Conservation (phyloP, 345 rosid species). For the Lepidium didymum region DNA sequence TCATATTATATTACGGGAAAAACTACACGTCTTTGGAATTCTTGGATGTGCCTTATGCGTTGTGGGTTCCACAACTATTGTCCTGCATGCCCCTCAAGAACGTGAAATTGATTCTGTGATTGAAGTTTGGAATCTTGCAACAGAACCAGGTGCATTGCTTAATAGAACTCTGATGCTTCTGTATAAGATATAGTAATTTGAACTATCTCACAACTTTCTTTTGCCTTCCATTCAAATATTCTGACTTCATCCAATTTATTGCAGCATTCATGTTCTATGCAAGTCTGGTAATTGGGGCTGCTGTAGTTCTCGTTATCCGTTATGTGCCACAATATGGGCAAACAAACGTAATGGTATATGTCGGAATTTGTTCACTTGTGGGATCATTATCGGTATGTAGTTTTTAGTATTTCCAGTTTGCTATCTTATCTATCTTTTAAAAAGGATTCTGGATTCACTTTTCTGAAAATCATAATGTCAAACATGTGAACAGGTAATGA, state of each 20-base stretch:
- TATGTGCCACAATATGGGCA: constrained; percentile 80
- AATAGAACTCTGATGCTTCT: neutral
- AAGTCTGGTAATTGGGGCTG: constrained; percentile 64
- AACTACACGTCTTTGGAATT: constrained; percentile 76
- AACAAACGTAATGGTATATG: constrained; percentile 94
- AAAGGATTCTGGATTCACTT: neutral
- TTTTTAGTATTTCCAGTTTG: neutral
- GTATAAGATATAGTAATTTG: neutral
- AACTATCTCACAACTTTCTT: neutral
- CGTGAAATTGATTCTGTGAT: constrained; percentile 73
- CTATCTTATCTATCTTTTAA: neutral
- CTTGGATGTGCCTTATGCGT: constrained; percentile 95
- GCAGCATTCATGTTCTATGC: constrained; percentile 92
- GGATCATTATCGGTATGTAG: constrained; percentile 89
- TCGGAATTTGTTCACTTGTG: constrained; percentile 90
- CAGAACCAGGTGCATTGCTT: constrained; percentile 74
- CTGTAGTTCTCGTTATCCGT: constrained; percentile 53
- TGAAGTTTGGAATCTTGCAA: constrained; percentile 97
- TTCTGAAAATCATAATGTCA: neutral
- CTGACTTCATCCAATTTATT: constrained; percentile 22
- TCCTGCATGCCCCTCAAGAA: constrained; percentile 96
- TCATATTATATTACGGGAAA: constrained; percentile 78
- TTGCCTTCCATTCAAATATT: neutral
- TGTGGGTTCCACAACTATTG: constrained; percentile 94
- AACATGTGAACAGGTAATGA: constrained; percentile 51